Evolutionary conservation across 208 protist genomes (phyloP), one percentile per base, ranked within the genome.

Genomic region (Leishmania lainsoni): DNA sequence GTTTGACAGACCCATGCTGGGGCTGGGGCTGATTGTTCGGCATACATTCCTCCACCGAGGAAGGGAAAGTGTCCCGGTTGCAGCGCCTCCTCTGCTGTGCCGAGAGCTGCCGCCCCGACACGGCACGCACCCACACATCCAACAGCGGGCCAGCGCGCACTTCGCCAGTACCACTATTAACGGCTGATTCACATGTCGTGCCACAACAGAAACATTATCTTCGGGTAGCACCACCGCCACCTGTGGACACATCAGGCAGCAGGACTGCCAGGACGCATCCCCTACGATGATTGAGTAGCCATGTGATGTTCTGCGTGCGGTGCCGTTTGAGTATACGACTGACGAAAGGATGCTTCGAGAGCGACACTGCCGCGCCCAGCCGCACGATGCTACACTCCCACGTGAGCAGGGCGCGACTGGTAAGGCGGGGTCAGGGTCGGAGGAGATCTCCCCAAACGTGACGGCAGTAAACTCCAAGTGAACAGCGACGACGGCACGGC

Each of bases 111-210:
- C 49, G 12, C 17, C 75, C 81, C 0, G 76, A 80, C 10, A 81
- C 81, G 26, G 66, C 58, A 52, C 54, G 45, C 70, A 84, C 81
- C 81, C 81, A 84, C 56, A 80, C 68, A 77, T 84, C 81, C 1
- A 39, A 5, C 20, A 84, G 76, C 1, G 70, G 81, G 0, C 81
- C 68, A n/a, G 70, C 81, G 17, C 29, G 58, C 56, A 77, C 74
- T 8, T 51, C 74, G 12, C 26, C 72, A 48, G 72, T 26, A 17
- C 29, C 48, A 48, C 54, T 17, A 29, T 68, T 63, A 12, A 45
- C 29, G 22, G 32, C 5, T 51, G 54, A 39, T 4, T 26, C 6
- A 45, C 35, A 73, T 54, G 3, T 73, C 20, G 69, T 45, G n/a
- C 32, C 39, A 73, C 6, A 12, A 17, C 42, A 29, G 26, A 26